phyloP scores from a whole-genome alignment of 108 stramenopile genomes.

The Nitzschia inconspicua region DNA sequence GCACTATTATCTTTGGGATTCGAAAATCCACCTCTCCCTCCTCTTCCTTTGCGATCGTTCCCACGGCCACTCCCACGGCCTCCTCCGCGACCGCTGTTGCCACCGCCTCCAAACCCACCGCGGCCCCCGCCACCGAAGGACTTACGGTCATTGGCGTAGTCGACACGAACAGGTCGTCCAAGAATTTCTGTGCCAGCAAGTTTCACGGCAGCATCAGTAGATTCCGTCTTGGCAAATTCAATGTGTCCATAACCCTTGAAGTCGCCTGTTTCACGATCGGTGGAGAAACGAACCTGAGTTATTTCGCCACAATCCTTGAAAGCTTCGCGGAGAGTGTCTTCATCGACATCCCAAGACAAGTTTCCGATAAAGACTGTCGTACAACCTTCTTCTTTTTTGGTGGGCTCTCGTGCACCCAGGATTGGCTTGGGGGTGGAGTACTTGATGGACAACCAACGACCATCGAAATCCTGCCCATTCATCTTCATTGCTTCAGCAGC shows the following conservation, averaged over 20 bases:
- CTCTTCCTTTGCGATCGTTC: slow-evolving; percentile 57
- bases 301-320: slow-evolving; percentile 94
- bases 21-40: slow-evolving; percentile 53
- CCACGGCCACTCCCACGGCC: slow-evolving; percentile 70
- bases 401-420: slow-evolving; percentile 43
- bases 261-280: slow-evolving; percentile 94
- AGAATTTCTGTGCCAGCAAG: slow-evolving; percentile 84
- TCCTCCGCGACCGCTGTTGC: slow-evolving; percentile 55
- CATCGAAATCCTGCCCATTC: slow-evolving; percentile 89
- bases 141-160: slow-evolving; percentile 74
- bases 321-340: slow-evolving; percentile 78
- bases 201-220: slow-evolving; percentile 84
- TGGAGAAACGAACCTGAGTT: slow-evolving; percentile 85
- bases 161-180: slow-evolving; percentile 90
- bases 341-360: slow-evolving; percentile 92
- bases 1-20: slow-evolving; percentile 23
- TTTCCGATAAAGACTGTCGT: slow-evolving; percentile 96
- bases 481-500: slow-evolving; percentile 78
- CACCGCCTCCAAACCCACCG: slow-evolving; percentile 58
- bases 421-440: slow-evolving; percentile 67
- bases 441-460: slow-evolving; percentile 89
- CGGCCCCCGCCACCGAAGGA: slow-evolving; percentile 38
- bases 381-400: slow-evolving; percentile 84
- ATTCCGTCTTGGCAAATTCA: slow-evolving; percentile 86
- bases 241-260: slow-evolving; percentile 98